Evolutionary conservation across 2,329 filamentous ascomycete genomes (phyloP), one percentile per base, ranked within the genome.

Genomic region (Clonostachys rosea): DNA sequence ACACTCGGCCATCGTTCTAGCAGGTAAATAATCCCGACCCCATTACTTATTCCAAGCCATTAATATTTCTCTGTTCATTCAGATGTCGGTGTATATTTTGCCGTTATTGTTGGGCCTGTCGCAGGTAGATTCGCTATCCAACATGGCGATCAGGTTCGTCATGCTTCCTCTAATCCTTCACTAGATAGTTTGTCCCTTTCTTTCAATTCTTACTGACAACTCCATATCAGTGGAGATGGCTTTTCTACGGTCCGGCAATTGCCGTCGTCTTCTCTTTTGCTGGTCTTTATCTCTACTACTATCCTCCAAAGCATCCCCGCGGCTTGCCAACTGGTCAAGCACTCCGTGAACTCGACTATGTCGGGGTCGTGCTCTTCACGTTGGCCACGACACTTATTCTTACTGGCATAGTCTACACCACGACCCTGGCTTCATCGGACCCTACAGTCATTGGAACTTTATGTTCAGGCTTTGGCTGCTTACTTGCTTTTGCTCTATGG

Each of bases 61-160:
- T 30, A 30, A 30, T 9, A 6, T 30, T 10, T 30, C 9, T 30
- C 9, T 10, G 8, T 30, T 4, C 3, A 10, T 10, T 30, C 8
- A 30, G 24, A 30, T 10, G 24, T 30, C 24, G 63, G 63, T 4
- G 66, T 71, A 13, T 70, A 70, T 43, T 58, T 76, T 46, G 65
- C 68, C 3, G 70, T 75, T 10, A 65, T 75, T 20, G 62, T 75
- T 5, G 70, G 64, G 0, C 71, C 73, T 4, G 67, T 76, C 9
- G 69, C 68, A 10, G 72, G 66, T 14, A 58, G 71, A 14, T 74
- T 66, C 52, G 68, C 65, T 4, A 65, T 61, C 35, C 56, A 67
- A 46, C 48, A 61, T 41, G 62, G 57, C 3, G 59, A 62, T 6
- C 52, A 52, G 34, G 52, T 53, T 37, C 43, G 51, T 51, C 13